These are phyloP conservation scores for Spathaspora hagerdaliae DNA, from an alignment of 805 yeast genomes.

Conservation along the genomic window DNA sequence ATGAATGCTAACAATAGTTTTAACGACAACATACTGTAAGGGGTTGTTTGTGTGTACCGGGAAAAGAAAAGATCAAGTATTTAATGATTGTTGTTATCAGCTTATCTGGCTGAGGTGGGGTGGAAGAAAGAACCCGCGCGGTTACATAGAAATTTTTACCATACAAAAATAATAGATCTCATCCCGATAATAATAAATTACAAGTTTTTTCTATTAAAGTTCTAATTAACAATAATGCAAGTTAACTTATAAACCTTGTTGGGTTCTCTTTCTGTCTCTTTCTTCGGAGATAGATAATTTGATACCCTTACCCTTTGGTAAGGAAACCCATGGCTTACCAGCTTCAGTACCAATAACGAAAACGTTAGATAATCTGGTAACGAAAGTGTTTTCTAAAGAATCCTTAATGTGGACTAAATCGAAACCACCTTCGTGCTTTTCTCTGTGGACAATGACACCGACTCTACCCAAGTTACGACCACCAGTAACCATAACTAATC, in stretches of 20 bases:
- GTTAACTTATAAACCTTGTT: constrained; percentile 28
- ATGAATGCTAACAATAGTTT: background rate
- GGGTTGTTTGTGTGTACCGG: too few relatives aligned
- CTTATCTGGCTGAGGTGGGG: too few relatives aligned
- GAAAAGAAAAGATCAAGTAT: too few relatives aligned
- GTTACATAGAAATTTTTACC: too few relatives aligned
- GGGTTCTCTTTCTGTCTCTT: constrained; percentile 44
- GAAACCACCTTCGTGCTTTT: constrained; percentile 42
- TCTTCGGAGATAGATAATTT: constrained; percentile 40
- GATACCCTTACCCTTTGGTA: constrained; percentile 45
- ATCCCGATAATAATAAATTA: too few relatives aligned
- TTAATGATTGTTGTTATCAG: too few relatives aligned
- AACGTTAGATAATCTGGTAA: constrained; percentile 40
- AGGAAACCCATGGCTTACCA: constrained; percentile 37
- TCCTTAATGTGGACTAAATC: constrained; percentile 41
- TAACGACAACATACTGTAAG: background rate
- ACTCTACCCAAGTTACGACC: constrained; percentile 43
- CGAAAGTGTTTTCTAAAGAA: constrained; percentile 38
- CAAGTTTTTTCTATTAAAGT: background rate
- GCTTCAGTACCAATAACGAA: constrained; percentile 40
- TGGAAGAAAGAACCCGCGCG: too few relatives aligned
- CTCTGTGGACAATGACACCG: constrained; percentile 41
- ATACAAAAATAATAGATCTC: too few relatives aligned
- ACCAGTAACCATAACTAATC: constrained; percentile 40
- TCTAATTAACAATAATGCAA: background rate